phyloP scores from a whole-genome alignment of 2,329 filamentous ascomycete genomes.

The Trichophyton equinum region DNA sequence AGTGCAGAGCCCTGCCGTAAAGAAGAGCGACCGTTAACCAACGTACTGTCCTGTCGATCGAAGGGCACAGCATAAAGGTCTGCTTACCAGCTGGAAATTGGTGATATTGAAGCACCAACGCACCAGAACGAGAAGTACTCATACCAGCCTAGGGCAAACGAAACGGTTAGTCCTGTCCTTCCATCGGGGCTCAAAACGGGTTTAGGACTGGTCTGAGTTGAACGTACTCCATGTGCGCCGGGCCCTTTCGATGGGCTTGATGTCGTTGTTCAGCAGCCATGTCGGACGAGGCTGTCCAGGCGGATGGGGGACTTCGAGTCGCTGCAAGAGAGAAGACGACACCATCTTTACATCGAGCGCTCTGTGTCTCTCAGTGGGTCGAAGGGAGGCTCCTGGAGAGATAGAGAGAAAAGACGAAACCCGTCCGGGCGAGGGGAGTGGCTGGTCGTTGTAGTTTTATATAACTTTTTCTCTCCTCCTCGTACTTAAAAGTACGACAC shows the following conservation, averaged over 20 bases:
- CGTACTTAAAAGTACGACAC: background rate
- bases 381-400: background rate
- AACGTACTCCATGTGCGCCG: slow-evolving; percentile 34
- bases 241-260: slow-evolving; percentile 35
- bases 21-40: background rate
- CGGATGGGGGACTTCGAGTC: slow-evolving; percentile 1
- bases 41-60: background rate
- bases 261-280: slow-evolving; percentile 36
- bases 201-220: slow-evolving; percentile 28
- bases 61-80: too few relatives aligned
- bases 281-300: background rate
- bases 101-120: slow-evolving; percentile 32
- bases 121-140: slow-evolving; percentile 39
- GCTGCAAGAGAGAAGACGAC: background rate
- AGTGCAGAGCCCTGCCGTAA: slow-evolving; percentile 25
- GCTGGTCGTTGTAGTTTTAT: background rate
- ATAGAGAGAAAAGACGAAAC: background rate
- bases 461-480: background rate
- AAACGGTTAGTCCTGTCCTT: background rate
- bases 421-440: background rate
- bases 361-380: background rate
- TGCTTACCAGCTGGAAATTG: slow-evolving; percentile 18
- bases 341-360: background rate
- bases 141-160: slow-evolving; percentile 16
- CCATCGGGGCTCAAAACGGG: background rate